phyloP scores from a whole-genome alignment of 208 protist genomes.

The Leishmania major region DNA sequence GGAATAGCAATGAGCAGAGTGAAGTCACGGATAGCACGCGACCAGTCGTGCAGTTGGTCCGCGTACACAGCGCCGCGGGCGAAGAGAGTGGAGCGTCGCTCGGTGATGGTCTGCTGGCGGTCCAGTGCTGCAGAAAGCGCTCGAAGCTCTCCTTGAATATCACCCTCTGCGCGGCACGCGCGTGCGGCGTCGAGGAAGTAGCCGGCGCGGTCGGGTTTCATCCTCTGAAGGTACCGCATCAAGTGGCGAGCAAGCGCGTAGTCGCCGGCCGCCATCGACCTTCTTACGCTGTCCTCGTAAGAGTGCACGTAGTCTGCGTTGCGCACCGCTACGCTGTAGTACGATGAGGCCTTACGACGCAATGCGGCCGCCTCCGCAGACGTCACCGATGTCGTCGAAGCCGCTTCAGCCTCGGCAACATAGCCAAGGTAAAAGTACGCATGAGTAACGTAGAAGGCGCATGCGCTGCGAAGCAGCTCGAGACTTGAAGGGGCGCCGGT shows the following conservation, averaged over 20 bases:
- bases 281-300: conserved; percentile 62
- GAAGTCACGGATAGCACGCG: conserved; percentile 83
- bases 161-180: conserved; percentile 56
- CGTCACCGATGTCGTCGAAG: conserved; percentile 7
- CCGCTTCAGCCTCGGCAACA: conserved; percentile 30
- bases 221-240: conserved; percentile 58
- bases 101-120: conserved; percentile 47
- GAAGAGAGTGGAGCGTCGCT: conserved; percentile 70
- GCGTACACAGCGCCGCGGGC: conserved; percentile 74
- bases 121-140: conserved; percentile 81
- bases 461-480: conserved; percentile 22
- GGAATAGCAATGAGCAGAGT: conserved; percentile 63
- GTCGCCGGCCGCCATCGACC: conserved; percentile 53
- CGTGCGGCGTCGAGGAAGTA: conserved; percentile 71
- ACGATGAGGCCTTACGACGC: conserved; percentile 34
- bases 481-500: conserved; percentile 7
- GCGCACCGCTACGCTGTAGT: conserved; percentile 47
- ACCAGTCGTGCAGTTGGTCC: conserved; percentile 51
- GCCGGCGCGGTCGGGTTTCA: conserved; percentile 54
- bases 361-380: conserved; percentile 17
- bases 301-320: conserved; percentile 59
- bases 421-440: conserved; percentile 84
- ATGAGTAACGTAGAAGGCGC: conserved; percentile 70
- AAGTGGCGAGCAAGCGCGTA: conserved; percentile 64
- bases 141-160: conserved; percentile 48